Evolutionary conservation across 352 stramenopile species (phyloP), one percentile per base, ranked within the genome.

Genomic region (Phytopythium ostracodes): DNA sequence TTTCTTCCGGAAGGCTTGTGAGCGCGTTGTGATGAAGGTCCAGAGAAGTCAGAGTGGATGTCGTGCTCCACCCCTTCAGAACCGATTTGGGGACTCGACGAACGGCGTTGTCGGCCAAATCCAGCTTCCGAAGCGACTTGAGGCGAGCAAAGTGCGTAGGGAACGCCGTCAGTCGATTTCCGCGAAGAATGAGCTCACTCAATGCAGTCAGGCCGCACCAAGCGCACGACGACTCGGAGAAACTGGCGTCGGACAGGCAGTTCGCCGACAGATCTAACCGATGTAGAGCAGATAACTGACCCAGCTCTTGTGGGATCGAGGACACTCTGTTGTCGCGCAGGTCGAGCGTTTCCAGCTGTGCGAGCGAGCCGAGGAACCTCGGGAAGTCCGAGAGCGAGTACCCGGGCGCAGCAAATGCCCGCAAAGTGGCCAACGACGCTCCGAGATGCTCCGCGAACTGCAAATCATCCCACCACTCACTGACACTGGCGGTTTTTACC

Each of bases 11-110:
- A 3, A 87, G 40, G 0, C 50, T 62, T 15, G 63, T 60, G 40
- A 88, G 70, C 2, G 66, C 54, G 36, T 88, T 89, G 0, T 62
- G 57, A 25, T 76, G 66, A 20, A 88, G 62, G 49, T 87, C 75
- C 15, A 88, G 62, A 0, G 54, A 63, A 1, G 56, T 31, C 7
- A 83, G 62, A 9, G 53, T 59, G 43, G 64, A 65, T 56, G 43
- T 46, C 0, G 55, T 62, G 7, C 63, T 60, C 75, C 72, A 84
- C 2, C n/a, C 25, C 7, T 68, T 59, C 4, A 75, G 31, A 14
- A 77, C 38, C 31, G 64, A 66, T 10, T 57, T 61, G 17, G 53
- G 57, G 40, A 78, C 61, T 38, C 29, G 53, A 29, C 62, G 60
- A 15, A 78, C 22, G 2, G 52, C 40, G 50, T 73, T 74, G 14